A percentile compares a stretch with the other conserved stretches of the same genome.
phyloP scores from a whole-genome alignment of 345 rosid species.

The Limnanthes douglasii region DNA sequence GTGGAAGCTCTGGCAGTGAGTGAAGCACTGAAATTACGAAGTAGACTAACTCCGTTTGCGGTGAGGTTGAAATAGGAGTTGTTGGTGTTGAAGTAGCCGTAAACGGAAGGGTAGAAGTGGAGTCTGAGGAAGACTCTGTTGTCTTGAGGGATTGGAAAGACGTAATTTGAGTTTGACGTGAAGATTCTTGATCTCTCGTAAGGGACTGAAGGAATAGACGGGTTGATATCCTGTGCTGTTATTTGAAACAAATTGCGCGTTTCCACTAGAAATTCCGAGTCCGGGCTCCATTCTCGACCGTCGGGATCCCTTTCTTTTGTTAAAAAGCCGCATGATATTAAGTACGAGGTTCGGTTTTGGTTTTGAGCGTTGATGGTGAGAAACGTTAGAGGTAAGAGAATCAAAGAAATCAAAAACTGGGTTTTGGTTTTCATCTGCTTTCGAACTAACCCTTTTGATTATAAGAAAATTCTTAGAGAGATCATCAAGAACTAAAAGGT shows the following conservation, averaged over 20 bases:
- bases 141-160: slow-evolving; percentile 14
- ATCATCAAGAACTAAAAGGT: no score
- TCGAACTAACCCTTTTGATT: no score
- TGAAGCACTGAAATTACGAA: slow-evolving; percentile 37
- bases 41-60: slow-evolving; percentile 27
- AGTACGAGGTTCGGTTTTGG: slow-evolving; percentile 2
- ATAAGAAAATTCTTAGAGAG: no score
- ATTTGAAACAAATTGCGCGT: slow-evolving; percentile 7
- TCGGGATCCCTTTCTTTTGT: slow-evolving; percentile 15
- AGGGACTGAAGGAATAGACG: slow-evolving; percentile 36
- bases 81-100: slow-evolving; percentile 13
- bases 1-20: slow-evolving; percentile 35
- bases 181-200: slow-evolving; percentile 46
- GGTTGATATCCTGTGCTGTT: slow-evolving; percentile 25
- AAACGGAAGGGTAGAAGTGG: slow-evolving; percentile 30
- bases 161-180: slow-evolving; percentile 22
- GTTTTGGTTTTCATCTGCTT: no score
- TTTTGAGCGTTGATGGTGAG: slow-evolving; percentile 4
- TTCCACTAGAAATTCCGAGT: slow-evolving; percentile 16
- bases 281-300: slow-evolving; percentile 30
- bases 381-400: slow-evolving; percentile 1
- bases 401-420: no score
- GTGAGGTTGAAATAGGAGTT: slow-evolving; percentile 17
- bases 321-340: slow-evolving; percentile 29
- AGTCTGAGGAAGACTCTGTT: slow-evolving; percentile 31